These are phyloP conservation scores for Heracleum sosnowskyi DNA, from an alignment of 129 eudicot species.

Conservation along the genomic window DNA sequence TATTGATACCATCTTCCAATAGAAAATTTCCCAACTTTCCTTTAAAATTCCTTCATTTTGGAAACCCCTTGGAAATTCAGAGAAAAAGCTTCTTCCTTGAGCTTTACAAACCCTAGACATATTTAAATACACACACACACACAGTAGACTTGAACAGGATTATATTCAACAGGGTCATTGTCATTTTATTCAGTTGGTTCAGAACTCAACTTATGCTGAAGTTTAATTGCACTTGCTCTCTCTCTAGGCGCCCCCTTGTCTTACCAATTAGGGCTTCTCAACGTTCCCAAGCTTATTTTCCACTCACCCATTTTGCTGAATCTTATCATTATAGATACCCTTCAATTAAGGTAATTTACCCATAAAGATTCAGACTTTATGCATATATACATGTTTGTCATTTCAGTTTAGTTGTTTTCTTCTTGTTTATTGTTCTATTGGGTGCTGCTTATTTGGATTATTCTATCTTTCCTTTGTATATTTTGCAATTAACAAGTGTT, in stretches of 20 bases:
- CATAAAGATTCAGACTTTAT: background rate
- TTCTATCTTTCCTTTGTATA: background rate
- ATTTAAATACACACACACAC: background rate
- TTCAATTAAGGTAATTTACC: slow-evolving; percentile 24
- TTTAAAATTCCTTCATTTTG: background rate
- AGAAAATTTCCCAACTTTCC: slow-evolving; percentile 13
- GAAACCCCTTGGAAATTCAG: background rate
- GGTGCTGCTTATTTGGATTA: background rate
- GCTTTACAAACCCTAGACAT: slow-evolving; percentile 5
- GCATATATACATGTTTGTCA: background rate
- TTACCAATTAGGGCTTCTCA: slow-evolving; percentile 22
- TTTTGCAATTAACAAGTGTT: background rate
- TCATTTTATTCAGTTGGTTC: background rate
- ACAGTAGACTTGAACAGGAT: background rate
- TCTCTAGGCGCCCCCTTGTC: slow-evolving; percentile 28
- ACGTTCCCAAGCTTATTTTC: background rate
- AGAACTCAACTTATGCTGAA: slow-evolving; percentile 31
- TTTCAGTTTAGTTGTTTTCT: background rate
- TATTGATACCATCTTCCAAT: background rate
- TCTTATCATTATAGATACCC: slow-evolving; percentile 9
- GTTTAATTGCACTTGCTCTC: slow-evolving; percentile 27
- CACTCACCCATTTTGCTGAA: slow-evolving; percentile 15
- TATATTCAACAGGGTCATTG: background rate
- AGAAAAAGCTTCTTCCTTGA: too few species aligned
- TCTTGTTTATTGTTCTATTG: background rate